Conservation (phyloP, 768 basidiomycete species). For the Zangia roseola region DNA sequence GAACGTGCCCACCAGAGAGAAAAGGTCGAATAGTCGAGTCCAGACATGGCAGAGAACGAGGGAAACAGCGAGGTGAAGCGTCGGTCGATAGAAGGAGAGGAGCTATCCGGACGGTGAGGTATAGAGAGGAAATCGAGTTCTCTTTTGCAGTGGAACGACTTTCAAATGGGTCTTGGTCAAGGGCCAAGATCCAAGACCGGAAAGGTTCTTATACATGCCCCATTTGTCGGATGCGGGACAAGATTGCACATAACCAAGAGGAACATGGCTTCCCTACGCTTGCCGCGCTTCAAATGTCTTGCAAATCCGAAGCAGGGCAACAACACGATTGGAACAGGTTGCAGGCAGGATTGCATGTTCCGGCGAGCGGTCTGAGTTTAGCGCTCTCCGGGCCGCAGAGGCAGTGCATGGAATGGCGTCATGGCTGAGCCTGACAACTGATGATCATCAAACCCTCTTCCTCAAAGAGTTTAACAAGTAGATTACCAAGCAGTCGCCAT, state of each 20-base stretch:
- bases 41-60: conserved; percentile 15
- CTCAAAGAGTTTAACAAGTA: conserved; percentile 31
- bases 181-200: conserved; percentile 20
- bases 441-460: conserved; percentile 32
- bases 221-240: conserved; percentile 25
- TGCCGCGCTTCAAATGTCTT: conserved; percentile 27
- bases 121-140: conserved; percentile 16
- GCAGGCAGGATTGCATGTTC: conserved; percentile 31
- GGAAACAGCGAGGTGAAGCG: neutral
- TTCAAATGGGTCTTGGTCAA: conserved; percentile 25
- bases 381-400: conserved; percentile 28
- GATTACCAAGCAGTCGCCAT: conserved; percentile 14
- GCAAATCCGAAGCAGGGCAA: conserved; percentile 34
- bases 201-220: conserved; percentile 29
- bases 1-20: conserved; percentile 21
- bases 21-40: conserved; percentile 29
- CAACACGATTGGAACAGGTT: conserved; percentile 31
- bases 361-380: conserved; percentile 24
- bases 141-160: conserved; percentile 23
- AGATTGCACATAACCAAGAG: conserved; percentile 16
- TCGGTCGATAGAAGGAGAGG: conserved; percentile 6
- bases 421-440: conserved; percentile 20
- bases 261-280: conserved; percentile 30
- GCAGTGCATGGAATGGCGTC: conserved; percentile 28
- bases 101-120: conserved; percentile 3